These are phyloP conservation scores for Chrysanthemum seticuspe DNA, from an alignment of 129 eudicot genomes.

Conservation along the genomic window DNA sequence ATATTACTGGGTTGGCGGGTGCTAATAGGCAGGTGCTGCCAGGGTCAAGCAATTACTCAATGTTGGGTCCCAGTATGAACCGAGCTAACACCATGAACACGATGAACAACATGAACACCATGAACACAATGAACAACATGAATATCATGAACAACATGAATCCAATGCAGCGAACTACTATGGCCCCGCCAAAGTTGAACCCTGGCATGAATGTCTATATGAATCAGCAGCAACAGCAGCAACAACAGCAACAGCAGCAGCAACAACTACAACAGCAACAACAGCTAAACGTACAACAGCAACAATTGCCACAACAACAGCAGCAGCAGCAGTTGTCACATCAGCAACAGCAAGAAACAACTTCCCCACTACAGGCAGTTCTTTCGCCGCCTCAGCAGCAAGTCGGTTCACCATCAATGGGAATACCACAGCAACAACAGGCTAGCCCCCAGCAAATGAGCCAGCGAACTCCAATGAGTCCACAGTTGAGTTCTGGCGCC, in stretches of 20 bases:
- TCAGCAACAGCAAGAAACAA: slow-evolving; percentile 64
- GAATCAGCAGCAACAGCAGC: slow-evolving; percentile 68
- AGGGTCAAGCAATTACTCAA: slow-evolving; percentile 65
- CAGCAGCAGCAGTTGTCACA: slow-evolving; percentile 36
- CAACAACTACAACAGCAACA: slow-evolving; percentile 49
- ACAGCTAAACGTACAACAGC: slow-evolving; percentile 36
- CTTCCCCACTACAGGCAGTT: slow-evolving; percentile 68
- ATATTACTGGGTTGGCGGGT: slow-evolving; percentile 55
- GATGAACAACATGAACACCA: slow-evolving; percentile 46
- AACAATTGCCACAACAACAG: slow-evolving; percentile 34
- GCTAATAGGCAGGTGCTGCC: slow-evolving; percentile 72
- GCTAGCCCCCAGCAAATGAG: slow-evolving; percentile 60
- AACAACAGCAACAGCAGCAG: slow-evolving; percentile 57
- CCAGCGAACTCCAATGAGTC: slow-evolving; percentile 97
- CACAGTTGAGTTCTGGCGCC: slow-evolving; percentile 88
- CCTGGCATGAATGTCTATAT: slow-evolving; percentile 62
- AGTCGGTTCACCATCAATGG: slow-evolving; percentile 75
- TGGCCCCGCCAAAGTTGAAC: slow-evolving; percentile 77
- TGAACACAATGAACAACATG: slow-evolving; percentile 47
- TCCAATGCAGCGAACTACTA: slow-evolving; percentile 68
- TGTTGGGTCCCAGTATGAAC: slow-evolving; percentile 64
- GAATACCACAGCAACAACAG: slow-evolving; percentile 58
- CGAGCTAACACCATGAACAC: slow-evolving; percentile 45
- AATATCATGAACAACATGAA: slow-evolving; percentile 45
- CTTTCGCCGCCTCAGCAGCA: slow-evolving; percentile 77